Conservation (phyloP, 768 basidiomycete genomes). For the Tephrocybe sp. region DNA sequence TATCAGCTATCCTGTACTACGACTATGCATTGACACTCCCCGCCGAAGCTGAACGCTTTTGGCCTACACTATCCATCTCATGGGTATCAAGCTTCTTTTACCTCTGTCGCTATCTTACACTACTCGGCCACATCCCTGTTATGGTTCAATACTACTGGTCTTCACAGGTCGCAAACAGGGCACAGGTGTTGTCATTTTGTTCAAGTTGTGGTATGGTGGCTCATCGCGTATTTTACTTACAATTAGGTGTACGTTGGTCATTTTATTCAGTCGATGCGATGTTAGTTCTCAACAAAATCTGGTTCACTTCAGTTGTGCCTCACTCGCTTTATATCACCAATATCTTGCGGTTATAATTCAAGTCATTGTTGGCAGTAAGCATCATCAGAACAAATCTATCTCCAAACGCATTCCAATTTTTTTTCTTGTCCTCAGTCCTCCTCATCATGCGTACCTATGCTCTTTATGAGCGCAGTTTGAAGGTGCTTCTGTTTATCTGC, state of each 20-base stretch:
- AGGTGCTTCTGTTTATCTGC: constrained; percentile 24
- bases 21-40: constrained; percentile 47
- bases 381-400: no score
- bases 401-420: no score
- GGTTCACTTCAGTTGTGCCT: constrained; percentile 20
- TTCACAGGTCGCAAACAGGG: constrained; percentile 19
- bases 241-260: background rate
- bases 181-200: constrained; percentile 18
- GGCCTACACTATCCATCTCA: constrained; percentile 29
- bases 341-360: constrained; percentile 32
- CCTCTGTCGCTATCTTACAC: constrained; percentile 38
- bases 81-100: constrained; percentile 38
- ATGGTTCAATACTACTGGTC: constrained; percentile 31
- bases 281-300: background rate
- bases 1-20: constrained; percentile 40
- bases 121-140: constrained; percentile 37
- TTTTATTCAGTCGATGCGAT: no score
- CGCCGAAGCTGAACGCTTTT: constrained; percentile 42
- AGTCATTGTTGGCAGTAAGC: constrained; percentile 32
- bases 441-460: constrained; percentile 42
- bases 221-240: background rate
- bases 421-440: background rate
- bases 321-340: constrained; percentile 25
- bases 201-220: background rate
- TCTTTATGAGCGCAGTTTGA: constrained; percentile 29